These are phyloP conservation scores for Lactifluus piperatus DNA, from an alignment of 768 basidiomycete species.

Conservation along the genomic window DNA sequence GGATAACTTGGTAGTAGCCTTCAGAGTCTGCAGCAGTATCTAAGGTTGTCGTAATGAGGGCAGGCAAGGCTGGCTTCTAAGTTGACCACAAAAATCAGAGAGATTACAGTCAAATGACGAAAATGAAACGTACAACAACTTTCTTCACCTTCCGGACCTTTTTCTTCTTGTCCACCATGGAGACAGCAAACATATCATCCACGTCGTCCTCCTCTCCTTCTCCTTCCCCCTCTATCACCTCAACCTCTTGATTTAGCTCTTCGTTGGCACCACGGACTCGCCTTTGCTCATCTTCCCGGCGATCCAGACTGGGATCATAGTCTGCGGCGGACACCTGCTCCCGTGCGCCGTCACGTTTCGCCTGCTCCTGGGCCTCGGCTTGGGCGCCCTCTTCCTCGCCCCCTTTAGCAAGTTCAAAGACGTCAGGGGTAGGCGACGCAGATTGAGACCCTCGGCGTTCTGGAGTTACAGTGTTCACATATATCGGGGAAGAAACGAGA, in stretches of 20 bases:
- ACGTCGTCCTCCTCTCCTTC: slow-evolving; percentile 74
- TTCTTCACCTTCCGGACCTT: slow-evolving; percentile 52
- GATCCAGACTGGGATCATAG: slow-evolving; percentile 80
- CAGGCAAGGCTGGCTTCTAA: slow-evolving; percentile 47
- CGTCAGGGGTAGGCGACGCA: slow-evolving; percentile 46
- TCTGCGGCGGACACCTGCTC: slow-evolving; percentile 88
- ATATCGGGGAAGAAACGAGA: neutral
- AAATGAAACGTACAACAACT: slow-evolving; percentile 35
- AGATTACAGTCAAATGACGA: neutral
- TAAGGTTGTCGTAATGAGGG: slow-evolving; percentile 64
- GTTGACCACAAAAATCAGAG: neutral
- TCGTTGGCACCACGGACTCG: slow-evolving; percentile 42
- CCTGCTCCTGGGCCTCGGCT: slow-evolving; percentile 37
- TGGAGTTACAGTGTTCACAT: neutral
- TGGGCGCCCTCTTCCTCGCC: slow-evolving; percentile 42
- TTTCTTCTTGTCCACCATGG: slow-evolving; percentile 39
- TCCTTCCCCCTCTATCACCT: slow-evolving; percentile 45
- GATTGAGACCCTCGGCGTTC: slow-evolving; percentile 40
- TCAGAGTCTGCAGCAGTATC: slow-evolving; percentile 92
- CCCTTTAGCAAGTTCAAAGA: slow-evolving; percentile 64
- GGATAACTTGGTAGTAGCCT: slow-evolving; percentile 90
- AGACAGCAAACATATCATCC: slow-evolving; percentile 92
- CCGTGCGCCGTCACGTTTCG: slow-evolving; percentile 34
- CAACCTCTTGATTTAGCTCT: slow-evolving; percentile 34
- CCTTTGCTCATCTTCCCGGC: slow-evolving; percentile 74